Evolutionary conservation across 345 rosid species (phyloP), one percentile per base, ranked within the genome.

Genomic region (Hypericum perforatum): DNA sequence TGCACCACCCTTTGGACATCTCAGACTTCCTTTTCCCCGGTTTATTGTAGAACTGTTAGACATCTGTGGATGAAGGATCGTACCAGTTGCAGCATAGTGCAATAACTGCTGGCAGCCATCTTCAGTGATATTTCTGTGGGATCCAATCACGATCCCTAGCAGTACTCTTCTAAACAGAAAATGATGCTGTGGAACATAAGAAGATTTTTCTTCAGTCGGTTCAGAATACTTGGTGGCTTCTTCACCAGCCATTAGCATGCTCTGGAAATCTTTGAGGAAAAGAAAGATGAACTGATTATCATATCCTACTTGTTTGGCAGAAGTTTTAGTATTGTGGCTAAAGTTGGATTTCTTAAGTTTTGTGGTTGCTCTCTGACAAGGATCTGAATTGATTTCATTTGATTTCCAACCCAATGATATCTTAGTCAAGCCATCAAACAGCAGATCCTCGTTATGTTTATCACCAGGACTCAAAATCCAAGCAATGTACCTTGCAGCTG

Each of bases 31-130:
- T 53, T 67, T 60, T 22, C 10, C 50, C 59, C 70, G 71, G 47
- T 66, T 76, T 36, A 9, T 46, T 63, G 75, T 66, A 0, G 11
- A 41, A 58, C 22, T 14, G 39, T 49, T 40, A 8, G 57, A 42
- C 66, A 57, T 66, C 43, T 58, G 61, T 7, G 41, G 58, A 52
- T 51, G 43, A 15, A 64, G 49, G 42, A 68, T 50, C 54, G 64
- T 72, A 41, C 89, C 92, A 61, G 85, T 79, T 43, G 87, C 75
- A 46, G 75, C 84, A 62, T 74, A 83, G 62, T 83, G 89, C 70
- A 89, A 64, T 40, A 89, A 60, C 56, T 79, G 52, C 53, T 78
- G 81, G 66, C 74, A 81, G 52, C 66, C 83, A 44, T 69, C 77
- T 50, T 80, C 82, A 5, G 70, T 58, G 37, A 78, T 62, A 52